A percentile compares a stretch with the other conserved stretches of the same genome.
Evolutionary conservation across 495 filamentous ascomycete species (phyloP).

Genomic region (Podospora pseudocomata): DNA sequence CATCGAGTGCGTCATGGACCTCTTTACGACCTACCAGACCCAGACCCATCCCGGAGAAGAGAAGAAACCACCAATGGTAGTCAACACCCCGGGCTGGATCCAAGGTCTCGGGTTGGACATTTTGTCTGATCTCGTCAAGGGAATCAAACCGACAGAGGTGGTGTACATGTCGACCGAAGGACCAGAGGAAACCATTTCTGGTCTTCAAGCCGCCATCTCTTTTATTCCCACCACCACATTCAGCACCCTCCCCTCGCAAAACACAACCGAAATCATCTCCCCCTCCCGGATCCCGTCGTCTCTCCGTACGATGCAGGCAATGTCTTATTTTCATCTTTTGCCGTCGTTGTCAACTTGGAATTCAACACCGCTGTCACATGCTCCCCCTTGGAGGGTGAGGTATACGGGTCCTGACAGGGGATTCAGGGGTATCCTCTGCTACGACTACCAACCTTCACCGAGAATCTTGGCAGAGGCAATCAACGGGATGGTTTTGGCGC

Average conservation of each 20-base stretch:
- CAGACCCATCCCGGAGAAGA: constrained; percentile 21
- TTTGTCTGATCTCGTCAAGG: constrained; percentile 57
- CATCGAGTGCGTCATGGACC: constrained; percentile 61
- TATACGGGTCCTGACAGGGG: constrained; percentile 32
- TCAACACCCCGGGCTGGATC: constrained; percentile 84
- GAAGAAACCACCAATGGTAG: constrained; percentile 54
- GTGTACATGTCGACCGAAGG: constrained; percentile 74
- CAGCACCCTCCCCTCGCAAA: constrained; percentile 52
- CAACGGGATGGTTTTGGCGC: constrained; percentile 43
- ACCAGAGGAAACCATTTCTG: constrained; percentile 59
- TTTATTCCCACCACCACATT: constrained; percentile 23
- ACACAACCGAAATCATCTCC: constrained; percentile 55
- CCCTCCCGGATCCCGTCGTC: constrained; percentile 64
- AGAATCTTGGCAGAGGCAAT: constrained; percentile 41
- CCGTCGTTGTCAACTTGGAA: constrained; percentile 30
- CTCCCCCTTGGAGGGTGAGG: constrained; percentile 41
- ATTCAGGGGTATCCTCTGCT: constrained; percentile 43
- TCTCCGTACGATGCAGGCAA: constrained; percentile 71
- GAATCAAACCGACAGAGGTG: constrained; percentile 52
- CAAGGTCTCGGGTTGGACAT: constrained; percentile 71
- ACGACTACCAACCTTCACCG: constrained; percentile 43
- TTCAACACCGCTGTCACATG: constrained; percentile 34
- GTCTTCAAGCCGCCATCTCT: constrained; percentile 43
- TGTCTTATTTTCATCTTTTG: constrained; percentile 70
- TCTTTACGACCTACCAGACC: constrained; percentile 59